Evolutionary conservation across 1,139 yeast genomes (phyloP), one percentile per base, ranked within the genome.

Genomic region (Candida pseudoviswanathii): DNA sequence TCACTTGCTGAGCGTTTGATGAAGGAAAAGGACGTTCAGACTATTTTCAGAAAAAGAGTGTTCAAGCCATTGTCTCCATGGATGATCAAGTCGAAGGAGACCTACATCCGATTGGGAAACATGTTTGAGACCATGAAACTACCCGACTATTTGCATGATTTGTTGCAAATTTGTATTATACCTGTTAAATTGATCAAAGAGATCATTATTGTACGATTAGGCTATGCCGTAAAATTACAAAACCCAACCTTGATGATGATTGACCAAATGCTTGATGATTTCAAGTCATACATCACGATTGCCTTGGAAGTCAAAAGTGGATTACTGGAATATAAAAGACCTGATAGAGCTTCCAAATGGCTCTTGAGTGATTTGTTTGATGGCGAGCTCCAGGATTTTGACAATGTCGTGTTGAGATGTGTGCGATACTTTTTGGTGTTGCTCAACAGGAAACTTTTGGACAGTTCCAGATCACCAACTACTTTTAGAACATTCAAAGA

Each of bases 181-280:
- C 97, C 98, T 1, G 78, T 91, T 63, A 84, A 82, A 55, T 73
- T 94, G 47, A 85, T 92, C 56, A 88, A 86, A 61, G 97, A 90
- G 61, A 82, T 90, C 46, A 86, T 92, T 45, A 81, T 80, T 43
- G 81, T 89, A 41, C 78, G 98, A 55, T 75, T 94, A 47, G 75
- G 80, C 2, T 91, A 90, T 63, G 96, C 98, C 3, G 78, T 81
- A 65, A 86, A 87, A 59, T 70, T 92, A 50, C 84, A 81, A 49
- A 89, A 89, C 58, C 97, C 97, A 1, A 91, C 98, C 0, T 82
- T 91, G 82, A 88, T 91, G 92, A 89, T 92, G 86, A 89, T 94
- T 56, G 98, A 94, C 66, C 97, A 92, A 68, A 88, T 90, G 82
- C 81, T 94, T 56, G 94, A 85, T 44, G 97, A 91, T 65, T 86